Base-by-base conservation (phyloP, 78 protist genomes). In the Dictyostelium brefeldianum region DNA sequence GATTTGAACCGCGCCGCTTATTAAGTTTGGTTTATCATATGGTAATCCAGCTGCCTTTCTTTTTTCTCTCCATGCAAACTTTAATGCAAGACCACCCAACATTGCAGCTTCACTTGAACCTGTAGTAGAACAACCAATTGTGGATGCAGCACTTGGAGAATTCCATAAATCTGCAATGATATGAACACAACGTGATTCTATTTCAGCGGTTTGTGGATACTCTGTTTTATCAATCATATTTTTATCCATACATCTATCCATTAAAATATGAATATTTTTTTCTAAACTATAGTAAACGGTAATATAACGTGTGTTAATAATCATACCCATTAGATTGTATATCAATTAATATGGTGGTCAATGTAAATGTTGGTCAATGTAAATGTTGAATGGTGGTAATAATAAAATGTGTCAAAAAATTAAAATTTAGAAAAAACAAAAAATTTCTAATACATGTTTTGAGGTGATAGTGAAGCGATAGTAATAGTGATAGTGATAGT, bases 101-200 rank as follows among this genome's bases (percentile, higher is more conserved):
- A 83, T 83, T 80, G 79, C 79, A 20, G 90, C 90, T n/a, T 83
- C 90, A 43, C 83, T 73, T 5, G 90, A 83, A 65, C 90, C 90
- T 0, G 79, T 74, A 0, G 90, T 83, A 9, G 80, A 67, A 17
- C 78, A 71, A 18, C 90, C 90, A 51, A 83, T 53, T 0, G 90
- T 74, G 4, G 14, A 54, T 0, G 65, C 2, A n/a, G 50, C 17
- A 9, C 36, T 46, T 31, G 90, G 90, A n/a, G 90, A 71, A 43
- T 83, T 83, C 71, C 78, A 83, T 20, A 83, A 17, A 36, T 74
- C 69, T 0, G 90, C 90, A n/a, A 83, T 29, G 10, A 83, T 83
- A 54, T 83, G 36, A 8, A 83, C 90, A 74, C 90, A 83, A 41
- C 90, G 80, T 11, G n/a, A 69, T 36, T 83, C 83, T 7, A 83